Percentiles rank a stretch among this genome's conserved stretches.
Evolutionary conservation across 1,284 basidiomycete genomes (phyloP).

Genomic region (Cystobasidium slooffiae): DNA sequence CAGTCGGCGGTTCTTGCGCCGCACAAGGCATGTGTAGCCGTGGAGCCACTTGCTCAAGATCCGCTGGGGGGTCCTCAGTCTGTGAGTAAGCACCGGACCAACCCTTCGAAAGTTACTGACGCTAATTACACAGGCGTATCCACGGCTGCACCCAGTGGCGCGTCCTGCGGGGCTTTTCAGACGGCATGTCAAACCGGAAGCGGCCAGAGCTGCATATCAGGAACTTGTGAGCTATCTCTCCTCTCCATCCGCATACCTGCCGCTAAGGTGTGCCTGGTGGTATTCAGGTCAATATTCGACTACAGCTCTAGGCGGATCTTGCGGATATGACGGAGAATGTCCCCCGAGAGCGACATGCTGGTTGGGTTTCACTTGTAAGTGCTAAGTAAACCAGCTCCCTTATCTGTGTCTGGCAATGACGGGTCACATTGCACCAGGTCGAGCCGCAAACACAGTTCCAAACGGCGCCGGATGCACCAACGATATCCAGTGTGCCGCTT

Average conservation of each 20-base stretch:
- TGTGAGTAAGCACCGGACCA: not conserved
- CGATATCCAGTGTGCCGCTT: constrained; percentile 2
- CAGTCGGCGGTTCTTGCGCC: not conserved
- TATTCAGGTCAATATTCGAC: not conserved
- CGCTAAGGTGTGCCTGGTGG: not conserved
- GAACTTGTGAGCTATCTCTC: not conserved
- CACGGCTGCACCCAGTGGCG: constrained; percentile 4
- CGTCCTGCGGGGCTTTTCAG: constrained; percentile 12
- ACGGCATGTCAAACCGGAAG: not conserved
- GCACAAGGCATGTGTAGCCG: not conserved
- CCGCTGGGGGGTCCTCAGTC: not conserved
- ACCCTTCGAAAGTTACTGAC: not conserved
- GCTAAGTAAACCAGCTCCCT: not conserved
- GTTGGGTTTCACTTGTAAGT: not conserved
- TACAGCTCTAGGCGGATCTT: not conserved
- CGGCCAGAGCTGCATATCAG: constrained; percentile 3
- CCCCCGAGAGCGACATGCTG: constrained; percentile 10
- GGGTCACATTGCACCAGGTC: not conserved
- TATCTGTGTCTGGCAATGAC: not conserved
- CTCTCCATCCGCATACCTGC: not conserved
- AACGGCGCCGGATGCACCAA: constrained; percentile 1
- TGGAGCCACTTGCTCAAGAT: not conserved
- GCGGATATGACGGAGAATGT: constrained; percentile 14
- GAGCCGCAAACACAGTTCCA: constrained; percentile 3
- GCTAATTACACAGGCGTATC: not conserved